phyloP scores from a whole-genome alignment of 2,329 filamentous ascomycete genomes.

The Fusarium mangiferae region DNA sequence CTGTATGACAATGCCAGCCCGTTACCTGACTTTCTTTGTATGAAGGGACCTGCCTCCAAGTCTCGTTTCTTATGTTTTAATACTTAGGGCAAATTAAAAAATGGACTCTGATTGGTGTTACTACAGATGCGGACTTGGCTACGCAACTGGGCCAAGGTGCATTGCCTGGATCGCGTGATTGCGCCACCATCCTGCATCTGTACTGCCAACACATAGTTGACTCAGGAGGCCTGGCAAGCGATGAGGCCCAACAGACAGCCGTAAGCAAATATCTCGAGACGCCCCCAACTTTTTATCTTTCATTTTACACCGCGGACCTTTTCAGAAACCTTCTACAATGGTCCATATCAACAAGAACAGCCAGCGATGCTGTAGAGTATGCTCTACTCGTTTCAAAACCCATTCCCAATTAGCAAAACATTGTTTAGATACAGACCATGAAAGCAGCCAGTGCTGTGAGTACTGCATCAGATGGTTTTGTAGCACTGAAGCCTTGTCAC shows the following conservation, averaged over 20 bases:
- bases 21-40: not conserved
- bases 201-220: not conserved
- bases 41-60: too few relatives aligned
- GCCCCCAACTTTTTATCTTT: accelerated
- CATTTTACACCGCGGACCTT: accelerated
- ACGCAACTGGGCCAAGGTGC: not conserved
- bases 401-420: not conserved
- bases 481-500: not conserved
- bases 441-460: not conserved
- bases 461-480: slow-evolving; percentile 2
- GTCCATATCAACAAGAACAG: not conserved
- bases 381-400: not conserved
- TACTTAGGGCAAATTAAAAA: accelerated
- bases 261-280: not conserved
- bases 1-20: not conserved
- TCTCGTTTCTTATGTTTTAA: too few relatives aligned
- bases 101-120: accelerated
- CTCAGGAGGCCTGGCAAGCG: not conserved
- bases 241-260: not conserved
- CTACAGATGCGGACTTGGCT: not conserved
- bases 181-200: not conserved
- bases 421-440: not conserved
- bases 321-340: not conserved
- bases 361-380: not conserved
- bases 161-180: not conserved